Base-by-base conservation (phyloP, 305 asterid species). In the Solanum hybrid region DNA sequence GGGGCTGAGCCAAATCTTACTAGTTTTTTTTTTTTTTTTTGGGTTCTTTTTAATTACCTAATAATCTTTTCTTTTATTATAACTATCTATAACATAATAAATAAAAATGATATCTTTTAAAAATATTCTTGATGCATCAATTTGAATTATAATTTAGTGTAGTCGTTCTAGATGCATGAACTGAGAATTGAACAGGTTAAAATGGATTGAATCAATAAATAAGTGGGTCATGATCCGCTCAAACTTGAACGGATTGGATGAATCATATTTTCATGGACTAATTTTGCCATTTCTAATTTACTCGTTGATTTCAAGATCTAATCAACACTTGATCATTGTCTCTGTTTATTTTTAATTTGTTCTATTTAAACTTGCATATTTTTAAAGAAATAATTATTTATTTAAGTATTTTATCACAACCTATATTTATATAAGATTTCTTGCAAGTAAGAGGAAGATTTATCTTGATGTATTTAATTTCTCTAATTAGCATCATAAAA, bases 171-270 rank as follows among this genome's bases (percentile, higher is more conserved):
- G 8, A 24, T 69, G 75, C 31, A 69, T 24, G 75, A 24, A 4
- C 75, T n/a, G 2, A 42, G 57, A 10, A 67, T 8, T 10, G 3
- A 9, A 1, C 0, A 3, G 1, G 0, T 1, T 3, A 67, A n/a
- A 67, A n/a, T 67, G 14, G 14, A 24, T 0, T n/a, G 16, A 24
- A 69, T 10, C 31, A 69, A 26, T 20, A 57, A 57, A 57, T 57
- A 18, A 69, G 31, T 69, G 31, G 5, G 3, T 69, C 8, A 24
- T 69, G 6, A 28, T 11, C 18, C 0, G 1, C 4, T 71, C 18
- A 26, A 71, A 71, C 77, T 4, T 67, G 28, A 67, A n/a, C 7
- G 14, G 1, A n/a, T 67, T 71, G 9, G 2, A 71, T 71, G 20
- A 5, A 71, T n/a, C 18, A 71, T 71, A 71, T 71, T 5, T 71